Conservation (phyloP, 2,329 filamentous ascomycete genomes). For the Dothideomycetes sp. region DNA sequence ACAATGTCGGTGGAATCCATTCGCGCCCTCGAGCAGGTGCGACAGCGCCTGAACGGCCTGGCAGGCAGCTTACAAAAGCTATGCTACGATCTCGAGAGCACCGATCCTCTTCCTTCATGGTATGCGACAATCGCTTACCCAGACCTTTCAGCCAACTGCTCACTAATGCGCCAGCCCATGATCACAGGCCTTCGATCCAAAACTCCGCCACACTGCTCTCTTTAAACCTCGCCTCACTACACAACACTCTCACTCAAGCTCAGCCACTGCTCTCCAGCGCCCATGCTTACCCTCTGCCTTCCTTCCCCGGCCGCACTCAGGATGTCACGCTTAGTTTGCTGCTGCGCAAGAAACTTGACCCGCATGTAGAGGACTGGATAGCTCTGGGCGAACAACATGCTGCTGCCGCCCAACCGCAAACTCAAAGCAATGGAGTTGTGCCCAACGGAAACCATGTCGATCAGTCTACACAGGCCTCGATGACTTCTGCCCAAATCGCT, state of each 20-base stretch:
- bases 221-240: conserved; percentile 59
- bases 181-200: conserved; percentile 24
- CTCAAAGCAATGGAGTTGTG: not conserved
- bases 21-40: conserved; percentile 25
- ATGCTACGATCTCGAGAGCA: conserved; percentile 20
- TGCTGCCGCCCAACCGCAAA: not conserved
- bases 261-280: conserved; percentile 58
- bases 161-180: conserved; percentile 8
- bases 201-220: conserved; percentile 21
- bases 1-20: conserved; percentile 18
- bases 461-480: conserved; percentile 15
- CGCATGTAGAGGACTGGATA: conserved; percentile 64
- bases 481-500: conserved; percentile 43
- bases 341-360: conserved; percentile 75
- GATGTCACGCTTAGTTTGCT: conserved; percentile 53
- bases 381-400: conserved; percentile 32
- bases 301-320: conserved; percentile 58
- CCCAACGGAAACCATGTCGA: conserved; percentile 11
- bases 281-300: conserved; percentile 66
- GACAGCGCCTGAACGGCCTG: conserved; percentile 24
- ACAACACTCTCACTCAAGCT: conserved; percentile 56
- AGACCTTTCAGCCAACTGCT: conserved; percentile 8
- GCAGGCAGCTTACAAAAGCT: conserved; percentile 21
- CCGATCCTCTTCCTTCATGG: conserved; percentile 27
- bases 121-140: conserved; percentile 17